Percentiles rank a stretch among this genome's conserved stretches.
phyloP scores from a whole-genome alignment of 2,329 filamentous ascomycete genomes.

The Aspergillus fijiensis region DNA sequence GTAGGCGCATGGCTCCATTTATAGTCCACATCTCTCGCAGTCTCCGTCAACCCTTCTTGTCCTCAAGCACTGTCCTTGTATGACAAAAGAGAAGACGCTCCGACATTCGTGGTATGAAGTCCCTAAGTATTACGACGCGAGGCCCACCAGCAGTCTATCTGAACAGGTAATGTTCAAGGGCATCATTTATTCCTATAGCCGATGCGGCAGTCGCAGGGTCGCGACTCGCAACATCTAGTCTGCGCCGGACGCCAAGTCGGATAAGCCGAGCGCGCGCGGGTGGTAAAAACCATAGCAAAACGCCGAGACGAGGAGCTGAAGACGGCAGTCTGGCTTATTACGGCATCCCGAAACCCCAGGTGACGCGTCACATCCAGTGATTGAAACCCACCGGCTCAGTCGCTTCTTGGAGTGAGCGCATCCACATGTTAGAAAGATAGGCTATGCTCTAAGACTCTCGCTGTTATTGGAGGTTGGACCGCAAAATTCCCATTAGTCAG shows the following conservation, averaged over 20 bases:
- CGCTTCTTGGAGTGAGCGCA: neutral
- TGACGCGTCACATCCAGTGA: neutral
- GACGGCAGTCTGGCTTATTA: neutral
- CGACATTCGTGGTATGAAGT: neutral
- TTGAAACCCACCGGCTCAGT: neutral
- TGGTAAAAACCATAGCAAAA: neutral
- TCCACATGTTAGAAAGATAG: neutral
- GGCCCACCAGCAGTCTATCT: neutral
- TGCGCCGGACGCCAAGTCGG: neutral
- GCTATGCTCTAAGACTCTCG: neutral
- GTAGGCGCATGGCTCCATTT: neutral
- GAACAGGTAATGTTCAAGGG: neutral
- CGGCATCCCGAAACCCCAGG: neutral
- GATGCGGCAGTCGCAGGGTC: neutral
- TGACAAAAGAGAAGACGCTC: neutral
- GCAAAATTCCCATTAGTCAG: neutral
- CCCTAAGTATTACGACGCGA: neutral
- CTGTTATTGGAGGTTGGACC: neutral
- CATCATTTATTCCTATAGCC: neutral
- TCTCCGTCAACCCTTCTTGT: neutral
- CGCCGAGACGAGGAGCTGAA: neutral
- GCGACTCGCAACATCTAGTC: neutral
- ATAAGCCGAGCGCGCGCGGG: neutral
- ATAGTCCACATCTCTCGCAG: neutral
- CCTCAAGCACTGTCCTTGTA: neutral